Percentiles rank a stretch among this genome's conserved stretches.
Evolutionary conservation across 2,329 filamentous ascomycete genomes (phyloP).

Genomic region (Aspergillus udagawae): DNA sequence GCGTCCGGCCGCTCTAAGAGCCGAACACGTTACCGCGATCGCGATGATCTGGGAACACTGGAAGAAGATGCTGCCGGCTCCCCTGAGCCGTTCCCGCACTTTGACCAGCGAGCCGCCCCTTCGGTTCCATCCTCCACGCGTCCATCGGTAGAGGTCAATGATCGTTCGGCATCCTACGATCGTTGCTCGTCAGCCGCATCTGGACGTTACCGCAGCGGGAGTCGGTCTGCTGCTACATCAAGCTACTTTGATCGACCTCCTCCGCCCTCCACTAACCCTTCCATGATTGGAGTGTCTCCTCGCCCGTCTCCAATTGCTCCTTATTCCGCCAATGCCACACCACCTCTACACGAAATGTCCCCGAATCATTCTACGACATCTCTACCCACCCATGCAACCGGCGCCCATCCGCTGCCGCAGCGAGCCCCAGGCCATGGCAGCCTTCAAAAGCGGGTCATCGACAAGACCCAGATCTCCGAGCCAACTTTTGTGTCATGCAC

Average conservation of each 20-base stretch:
- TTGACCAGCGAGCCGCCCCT: conserved; percentile 18
- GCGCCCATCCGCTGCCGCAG: conserved; percentile 22
- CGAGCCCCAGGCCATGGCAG: conserved; percentile 26
- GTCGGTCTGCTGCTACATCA: conserved; percentile 32
- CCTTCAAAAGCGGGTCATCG: conserved; percentile 54
- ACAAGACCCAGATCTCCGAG: conserved; percentile 61
- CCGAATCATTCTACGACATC: conserved; percentile 40
- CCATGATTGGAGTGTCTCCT: conserved; percentile 38
- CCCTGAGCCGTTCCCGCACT: conserved; percentile 24
- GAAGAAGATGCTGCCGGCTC: conserved; percentile 40
- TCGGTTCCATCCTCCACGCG: conserved; percentile 34
- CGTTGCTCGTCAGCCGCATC: conserved; percentile 38
- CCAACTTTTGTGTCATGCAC: conserved; percentile 52
- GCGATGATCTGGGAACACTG: conserved; percentile 53
- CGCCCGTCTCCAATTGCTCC: conserved; percentile 45
- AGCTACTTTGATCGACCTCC: conserved; percentile 34
- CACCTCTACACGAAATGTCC: conserved; percentile 46
- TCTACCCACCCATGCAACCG: conserved; percentile 19
- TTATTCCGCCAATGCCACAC: conserved; percentile 52
- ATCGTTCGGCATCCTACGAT: conserved; percentile 25
- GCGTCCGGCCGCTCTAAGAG: conserved; percentile 53
- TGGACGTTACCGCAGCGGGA: conserved; percentile 37
- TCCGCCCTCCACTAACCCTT: conserved; percentile 21
- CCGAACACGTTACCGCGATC: conserved; percentile 49
- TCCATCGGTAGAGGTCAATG: conserved; percentile 33